phyloP scores from a whole-genome alignment of 2,329 filamentous ascomycete species.

The Sporothrix pseudoabietina region DNA sequence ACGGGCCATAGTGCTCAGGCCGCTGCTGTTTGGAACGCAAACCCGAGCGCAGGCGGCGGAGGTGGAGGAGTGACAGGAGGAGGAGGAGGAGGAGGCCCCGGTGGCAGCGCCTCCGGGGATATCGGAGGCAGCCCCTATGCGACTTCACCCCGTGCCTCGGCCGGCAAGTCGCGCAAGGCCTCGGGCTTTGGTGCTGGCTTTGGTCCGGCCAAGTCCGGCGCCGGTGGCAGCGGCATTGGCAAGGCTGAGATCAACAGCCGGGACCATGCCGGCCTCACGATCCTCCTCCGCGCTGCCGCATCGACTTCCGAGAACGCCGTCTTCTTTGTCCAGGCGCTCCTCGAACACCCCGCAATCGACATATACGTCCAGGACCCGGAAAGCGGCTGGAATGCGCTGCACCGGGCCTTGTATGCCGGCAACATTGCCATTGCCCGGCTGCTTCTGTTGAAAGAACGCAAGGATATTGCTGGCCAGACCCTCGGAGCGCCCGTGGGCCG shows the following conservation, averaged over 20 bases:
- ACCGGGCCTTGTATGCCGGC: slow-evolving; percentile 85
- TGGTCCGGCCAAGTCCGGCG: slow-evolving; percentile 50
- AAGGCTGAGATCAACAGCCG: slow-evolving; percentile 79
- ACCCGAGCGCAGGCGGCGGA: slow-evolving; percentile 42
- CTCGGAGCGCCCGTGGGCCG: slow-evolving; percentile 60
- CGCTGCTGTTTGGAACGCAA: slow-evolving; percentile 55
- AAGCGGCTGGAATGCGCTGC: slow-evolving; percentile 93
- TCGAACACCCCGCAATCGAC: slow-evolving; percentile 82
- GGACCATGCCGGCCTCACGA: slow-evolving; percentile 77
- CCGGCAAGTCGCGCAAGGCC: slow-evolving; percentile 54
- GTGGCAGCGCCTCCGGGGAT: slow-evolving; percentile 25
- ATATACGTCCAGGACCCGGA: slow-evolving; percentile 85
- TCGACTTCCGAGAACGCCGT: slow-evolving; percentile 69
- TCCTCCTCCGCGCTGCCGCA: slow-evolving; percentile 82
- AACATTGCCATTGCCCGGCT: slow-evolving; percentile 84
- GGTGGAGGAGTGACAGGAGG: slow-evolving; percentile 3
- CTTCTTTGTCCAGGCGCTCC: slow-evolving; percentile 74
- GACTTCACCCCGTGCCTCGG: slow-evolving; percentile 22
- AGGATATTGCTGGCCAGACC: slow-evolving; percentile 62
- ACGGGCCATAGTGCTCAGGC: slow-evolving; percentile 61
- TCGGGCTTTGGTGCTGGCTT: slow-evolving; percentile 53
- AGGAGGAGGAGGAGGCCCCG: slow-evolving; percentile 39
- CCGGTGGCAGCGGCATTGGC: slow-evolving; percentile 45
- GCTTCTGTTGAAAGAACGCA: slow-evolving; percentile 76
- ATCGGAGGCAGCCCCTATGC: slow-evolving; percentile 27